phyloP scores from a whole-genome alignment of 306 rosid species.

The Malus orientalis region DNA sequence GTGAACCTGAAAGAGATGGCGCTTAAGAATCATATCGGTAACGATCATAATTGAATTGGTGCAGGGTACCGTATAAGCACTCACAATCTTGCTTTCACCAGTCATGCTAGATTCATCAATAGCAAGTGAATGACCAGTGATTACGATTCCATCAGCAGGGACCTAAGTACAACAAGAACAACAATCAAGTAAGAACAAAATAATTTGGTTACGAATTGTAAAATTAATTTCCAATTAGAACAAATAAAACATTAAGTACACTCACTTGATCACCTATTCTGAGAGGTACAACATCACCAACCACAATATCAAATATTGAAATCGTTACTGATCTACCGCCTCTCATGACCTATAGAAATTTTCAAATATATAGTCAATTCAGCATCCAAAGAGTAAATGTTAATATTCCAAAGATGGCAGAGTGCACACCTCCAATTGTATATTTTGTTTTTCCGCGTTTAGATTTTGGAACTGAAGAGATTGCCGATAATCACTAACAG shows the following conservation, averaged over 20 bases:
- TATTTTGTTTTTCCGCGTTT: conserved; percentile 81
- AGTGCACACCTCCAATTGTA: conserved; percentile 74
- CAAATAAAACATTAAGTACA: conserved; percentile 20
- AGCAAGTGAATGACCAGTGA: conserved; percentile 78
- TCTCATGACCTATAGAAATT: conserved; percentile 62
- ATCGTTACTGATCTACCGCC: conserved; percentile 68
- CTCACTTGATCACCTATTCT: conserved; percentile 92
- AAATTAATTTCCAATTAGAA: conserved; percentile 1
- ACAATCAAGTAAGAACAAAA: neutral
- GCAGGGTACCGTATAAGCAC: conserved; percentile 23
- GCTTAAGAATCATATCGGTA: conserved; percentile 26
- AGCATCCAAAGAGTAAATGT: conserved; percentile 2
- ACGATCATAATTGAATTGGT: conserved; percentile 5
- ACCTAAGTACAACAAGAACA: conserved; percentile 33
- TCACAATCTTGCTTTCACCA: conserved; percentile 96
- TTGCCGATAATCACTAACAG: conserved; percentile 88
- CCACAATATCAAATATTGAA: conserved; percentile 88
- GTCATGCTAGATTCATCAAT: conserved; percentile 99
- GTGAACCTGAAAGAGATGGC: conserved; percentile 56
- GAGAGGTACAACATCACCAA: conserved; percentile 93
- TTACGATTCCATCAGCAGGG: conserved; percentile 92
- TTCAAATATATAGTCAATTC: conserved; percentile 22
- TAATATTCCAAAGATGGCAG: conserved; percentile 4
- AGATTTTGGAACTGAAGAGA: conserved; percentile 92
- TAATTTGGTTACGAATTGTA: neutral